These are phyloP conservation scores for Quercus ilex DNA, from an alignment of 306 rosid genomes.

Conservation along the genomic window DNA sequence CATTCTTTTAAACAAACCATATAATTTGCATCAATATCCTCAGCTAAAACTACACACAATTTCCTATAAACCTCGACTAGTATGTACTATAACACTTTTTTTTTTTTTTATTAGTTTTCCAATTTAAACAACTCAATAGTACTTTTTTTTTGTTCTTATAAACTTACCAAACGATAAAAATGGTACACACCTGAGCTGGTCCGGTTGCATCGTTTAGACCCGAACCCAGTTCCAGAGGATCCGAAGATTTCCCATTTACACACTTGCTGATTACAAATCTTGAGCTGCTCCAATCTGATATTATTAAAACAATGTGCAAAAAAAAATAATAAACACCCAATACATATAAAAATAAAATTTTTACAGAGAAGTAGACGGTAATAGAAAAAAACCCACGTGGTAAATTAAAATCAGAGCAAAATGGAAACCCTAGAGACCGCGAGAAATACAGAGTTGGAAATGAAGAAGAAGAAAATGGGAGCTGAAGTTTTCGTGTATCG, in stretches of 20 bases:
- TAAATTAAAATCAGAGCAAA: conserved; percentile 2
- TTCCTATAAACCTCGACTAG: too few species aligned
- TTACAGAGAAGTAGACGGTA: background rate
- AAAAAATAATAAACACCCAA: background rate
- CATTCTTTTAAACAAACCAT: background rate
- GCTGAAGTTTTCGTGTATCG: background rate
- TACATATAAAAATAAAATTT: background rate
- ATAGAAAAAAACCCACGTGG: conserved; percentile 8
- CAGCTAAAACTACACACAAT: too few species aligned
- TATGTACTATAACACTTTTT: too few species aligned
- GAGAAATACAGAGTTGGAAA: conserved; percentile 14
- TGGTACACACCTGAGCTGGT: conserved; percentile 34
- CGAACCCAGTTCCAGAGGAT: conserved; percentile 34
- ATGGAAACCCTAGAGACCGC: background rate
- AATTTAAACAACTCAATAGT: too few species aligned
- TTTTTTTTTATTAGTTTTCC: too few species aligned
- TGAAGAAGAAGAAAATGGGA: conserved; percentile 14
- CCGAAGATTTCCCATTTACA: conserved; percentile 20
- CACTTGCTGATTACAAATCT: conserved; percentile 32
- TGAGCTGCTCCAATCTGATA: conserved; percentile 13
- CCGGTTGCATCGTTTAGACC: conserved; percentile 20
- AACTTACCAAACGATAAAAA: background rate
- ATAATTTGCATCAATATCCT: too few species aligned
- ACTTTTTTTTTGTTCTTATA: too few species aligned
- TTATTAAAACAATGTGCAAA: background rate